Evolutionary conservation across 306 rosid species (phyloP).

Genomic region (Oemleria cerasiformis): DNA sequence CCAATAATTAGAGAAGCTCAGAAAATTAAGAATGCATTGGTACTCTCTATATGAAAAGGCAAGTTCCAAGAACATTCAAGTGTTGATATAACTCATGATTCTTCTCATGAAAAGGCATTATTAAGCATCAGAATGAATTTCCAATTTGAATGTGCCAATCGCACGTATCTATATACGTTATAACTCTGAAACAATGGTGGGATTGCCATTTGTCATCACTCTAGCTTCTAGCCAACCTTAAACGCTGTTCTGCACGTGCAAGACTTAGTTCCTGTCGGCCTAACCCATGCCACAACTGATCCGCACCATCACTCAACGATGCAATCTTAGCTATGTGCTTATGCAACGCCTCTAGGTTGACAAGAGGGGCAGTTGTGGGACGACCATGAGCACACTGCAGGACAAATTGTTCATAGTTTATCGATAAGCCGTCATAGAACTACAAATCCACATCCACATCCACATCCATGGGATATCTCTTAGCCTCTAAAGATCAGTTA

Average conservation of each 20-base stretch:
- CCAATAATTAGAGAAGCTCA: too few relatives aligned
- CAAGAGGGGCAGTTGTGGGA: conserved; percentile 84
- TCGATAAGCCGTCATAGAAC: neutral
- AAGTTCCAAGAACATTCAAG: conserved; percentile 1
- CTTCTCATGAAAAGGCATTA: neutral
- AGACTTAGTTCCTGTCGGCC: conserved; percentile 40
- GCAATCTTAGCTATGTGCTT: conserved; percentile 64
- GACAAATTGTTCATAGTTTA: neutral
- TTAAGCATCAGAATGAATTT: neutral
- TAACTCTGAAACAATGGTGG: neutral
- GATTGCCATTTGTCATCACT: conserved; percentile 5
- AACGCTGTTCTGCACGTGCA: conserved; percentile 56
- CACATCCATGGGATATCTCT: neutral
- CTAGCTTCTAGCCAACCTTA: conserved; percentile 35
- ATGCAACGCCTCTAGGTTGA: conserved; percentile 81
- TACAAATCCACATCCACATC: neutral
- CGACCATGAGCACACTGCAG: conserved; percentile 95
- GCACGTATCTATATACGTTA: neutral
- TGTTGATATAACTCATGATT: neutral
- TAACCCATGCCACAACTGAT: conserved; percentile 62
- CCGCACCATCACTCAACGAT: conserved; percentile 28
- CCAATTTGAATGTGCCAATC: neutral
- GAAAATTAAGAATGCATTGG: neutral
- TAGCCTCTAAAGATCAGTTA: conserved; percentile 28
- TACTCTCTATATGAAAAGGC: neutral